These are phyloP conservation scores for Colletotrichum lupini DNA, from an alignment of 2,329 filamentous ascomycete genomes.

Conservation along the genomic window DNA sequence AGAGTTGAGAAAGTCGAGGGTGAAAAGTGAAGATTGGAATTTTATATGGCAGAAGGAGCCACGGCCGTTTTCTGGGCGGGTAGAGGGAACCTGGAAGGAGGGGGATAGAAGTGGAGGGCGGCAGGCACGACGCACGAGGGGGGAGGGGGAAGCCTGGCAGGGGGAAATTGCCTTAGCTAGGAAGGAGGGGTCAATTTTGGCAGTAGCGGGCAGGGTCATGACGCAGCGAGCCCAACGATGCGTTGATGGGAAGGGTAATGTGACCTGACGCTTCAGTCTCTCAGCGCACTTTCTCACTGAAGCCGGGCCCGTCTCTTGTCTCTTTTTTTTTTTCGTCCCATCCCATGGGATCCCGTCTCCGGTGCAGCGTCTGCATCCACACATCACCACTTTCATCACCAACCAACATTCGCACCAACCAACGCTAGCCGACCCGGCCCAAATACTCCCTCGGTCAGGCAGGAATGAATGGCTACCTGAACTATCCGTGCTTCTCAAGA, in stretches of 20 bases:
- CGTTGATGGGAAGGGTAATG: slow-evolving; percentile 11
- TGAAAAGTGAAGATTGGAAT: slow-evolving; percentile 5
- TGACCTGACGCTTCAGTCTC: slow-evolving; percentile 18
- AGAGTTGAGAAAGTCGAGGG: neutral
- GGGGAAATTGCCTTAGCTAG: slow-evolving; percentile 30
- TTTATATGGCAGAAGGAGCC: slow-evolving; percentile 27
- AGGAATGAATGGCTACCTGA: slow-evolving; percentile 18
- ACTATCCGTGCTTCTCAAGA: neutral
- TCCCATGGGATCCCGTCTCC: slow-evolving; percentile 16
- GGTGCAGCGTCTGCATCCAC: slow-evolving; percentile 6
- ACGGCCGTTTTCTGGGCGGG: slow-evolving; percentile 8
- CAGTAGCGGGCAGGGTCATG: slow-evolving; percentile 27
- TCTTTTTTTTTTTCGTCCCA: neutral
- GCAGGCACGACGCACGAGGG: slow-evolving; percentile 13
- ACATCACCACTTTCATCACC: slow-evolving; percentile 33
- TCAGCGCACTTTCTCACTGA: neutral
- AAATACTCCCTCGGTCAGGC: slow-evolving; percentile 7
- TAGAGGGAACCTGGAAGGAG: slow-evolving; percentile 10
- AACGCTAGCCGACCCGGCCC: slow-evolving; percentile 5
- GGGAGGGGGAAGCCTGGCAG: slow-evolving; percentile 37
- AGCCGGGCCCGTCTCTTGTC: neutral
- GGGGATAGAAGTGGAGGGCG: slow-evolving; percentile 14
- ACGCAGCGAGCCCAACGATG: slow-evolving; percentile 19
- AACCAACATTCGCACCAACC: slow-evolving; percentile 13
- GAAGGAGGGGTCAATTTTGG: slow-evolving; percentile 35